Percentiles rank a stretch among this genome's conserved stretches.
Conservation (phyloP, 169 alveolate genomes). For the Cardiosporidium cionae region DNA sequence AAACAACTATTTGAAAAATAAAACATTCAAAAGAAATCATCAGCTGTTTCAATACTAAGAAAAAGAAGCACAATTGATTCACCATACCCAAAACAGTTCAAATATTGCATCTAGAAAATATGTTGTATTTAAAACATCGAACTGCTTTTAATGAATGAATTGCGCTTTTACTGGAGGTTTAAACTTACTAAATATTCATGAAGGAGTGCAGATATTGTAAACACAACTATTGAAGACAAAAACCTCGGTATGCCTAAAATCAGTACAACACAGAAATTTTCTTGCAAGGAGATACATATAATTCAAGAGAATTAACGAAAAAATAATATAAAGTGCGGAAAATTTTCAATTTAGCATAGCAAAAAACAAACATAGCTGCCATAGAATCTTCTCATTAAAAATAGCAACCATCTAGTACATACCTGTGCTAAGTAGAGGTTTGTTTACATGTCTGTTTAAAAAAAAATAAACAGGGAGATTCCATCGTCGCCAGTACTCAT, state of each 20-base stretch:
- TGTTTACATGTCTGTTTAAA: conserved; percentile 80
- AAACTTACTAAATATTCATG: conserved; percentile 72
- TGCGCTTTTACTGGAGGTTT: no score
- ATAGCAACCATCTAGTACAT: conserved; percentile 51
- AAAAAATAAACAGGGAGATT: conserved; percentile 89
- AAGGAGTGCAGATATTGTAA: conserved; percentile 71
- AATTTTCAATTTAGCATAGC: not conserved
- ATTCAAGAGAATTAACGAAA: not conserved
- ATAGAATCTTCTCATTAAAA: conserved; percentile 9
- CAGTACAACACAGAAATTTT: no score
- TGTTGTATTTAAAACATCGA: no score
- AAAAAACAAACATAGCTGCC: not conserved
- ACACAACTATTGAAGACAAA: conserved; percentile 37
- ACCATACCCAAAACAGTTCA: no score
- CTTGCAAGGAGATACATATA: not conserved
- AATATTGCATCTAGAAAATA: no score
- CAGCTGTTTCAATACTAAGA: no score
- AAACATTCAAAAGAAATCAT: no score
- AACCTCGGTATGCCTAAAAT: conserved; percentile 10
- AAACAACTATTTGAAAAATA: not conserved
- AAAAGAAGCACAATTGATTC: no score
- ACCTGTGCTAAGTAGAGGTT: conserved; percentile 78
- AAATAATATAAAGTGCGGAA: not conserved
- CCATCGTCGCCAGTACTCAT: conserved; percentile 86
- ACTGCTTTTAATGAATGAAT: no score